Evolutionary conservation across 2,329 filamentous ascomycete genomes (phyloP), one percentile per base, ranked within the genome.

Genomic region (Clarireedia sp.): DNA sequence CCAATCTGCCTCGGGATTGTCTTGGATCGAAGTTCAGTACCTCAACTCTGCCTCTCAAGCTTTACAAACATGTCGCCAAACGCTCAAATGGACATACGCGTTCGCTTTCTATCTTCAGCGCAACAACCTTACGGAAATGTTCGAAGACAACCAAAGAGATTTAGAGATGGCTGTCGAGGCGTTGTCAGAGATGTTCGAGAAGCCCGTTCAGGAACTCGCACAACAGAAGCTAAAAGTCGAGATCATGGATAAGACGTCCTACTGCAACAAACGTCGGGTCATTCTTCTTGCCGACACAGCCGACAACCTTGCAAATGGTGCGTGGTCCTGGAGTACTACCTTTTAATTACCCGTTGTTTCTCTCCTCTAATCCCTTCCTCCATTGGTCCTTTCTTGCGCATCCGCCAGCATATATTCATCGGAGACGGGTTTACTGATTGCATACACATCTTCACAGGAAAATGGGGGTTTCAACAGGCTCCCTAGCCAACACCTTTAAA

Each of bases 1-100:
- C 44, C 94, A 99, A 72, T 90, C 88, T 40, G 85, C 90, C 26
- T 96, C 92, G 0, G 90, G 90, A 60, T 90, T 99, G 83, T 96
- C 91, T 0, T 99, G 94, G 94, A 99, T 99, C 57, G 94, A 99
- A 70, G 94, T 99, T 6, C 94, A 99, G 68, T 99, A 97, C 69
- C 81, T 99, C 21, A 89, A 96, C 67, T 86, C 89, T 2, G 94
- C 94, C 0, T 96, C 91, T 0, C 90, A 96, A 68, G 90, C 92
- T 3, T 79, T 99, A 16, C 92, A 97, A 73, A 90, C 90, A 47
- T 99, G 94, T 72, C 88, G 94, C n/a, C 92, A 97, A 73, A 99
- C 94, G 0, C 78, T 99, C 5, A 99, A 99, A 74, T 99, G 94
- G 94, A 99, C 94, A 0, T 99, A 99, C 67, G 94, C 94, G 0